A percentile compares a stretch with the other conserved stretches of the same genome.
Evolutionary conservation across 1,284 basidiomycete species (phyloP).

Genomic region (Pseudozyma sp.): DNA sequence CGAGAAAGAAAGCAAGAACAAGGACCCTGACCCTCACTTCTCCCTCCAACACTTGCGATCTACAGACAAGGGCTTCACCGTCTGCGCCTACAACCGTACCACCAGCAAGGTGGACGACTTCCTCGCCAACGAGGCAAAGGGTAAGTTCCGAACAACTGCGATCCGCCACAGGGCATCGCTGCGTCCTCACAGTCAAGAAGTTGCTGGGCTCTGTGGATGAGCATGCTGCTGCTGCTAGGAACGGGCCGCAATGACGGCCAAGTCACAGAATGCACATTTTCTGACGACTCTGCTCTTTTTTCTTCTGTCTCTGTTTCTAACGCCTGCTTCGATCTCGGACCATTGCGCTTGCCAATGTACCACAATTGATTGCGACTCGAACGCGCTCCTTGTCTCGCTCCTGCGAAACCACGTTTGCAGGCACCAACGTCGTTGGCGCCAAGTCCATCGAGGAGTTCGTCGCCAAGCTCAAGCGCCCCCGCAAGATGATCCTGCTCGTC

Average conservation of each 20-base stretch:
- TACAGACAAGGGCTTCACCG: conserved; percentile 93
- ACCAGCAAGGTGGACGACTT: conserved; percentile 95
- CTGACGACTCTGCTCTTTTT: conserved; percentile 67
- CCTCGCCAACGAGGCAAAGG: conserved; percentile 96
- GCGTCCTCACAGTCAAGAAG: no score
- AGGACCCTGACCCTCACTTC: not conserved
- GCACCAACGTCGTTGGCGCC: conserved; percentile 93
- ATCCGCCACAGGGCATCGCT: not conserved
- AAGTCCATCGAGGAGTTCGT: conserved; percentile 89
- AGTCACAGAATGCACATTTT: no score
- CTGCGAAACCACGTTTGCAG: conserved; percentile 64
- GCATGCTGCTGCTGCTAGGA: no score
- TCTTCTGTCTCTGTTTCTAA: not conserved
- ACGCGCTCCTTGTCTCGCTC: not conserved
- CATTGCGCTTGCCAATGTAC: no score
- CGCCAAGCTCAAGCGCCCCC: conserved; percentile 73
- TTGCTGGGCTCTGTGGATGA: no score
- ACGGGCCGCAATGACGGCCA: no score
- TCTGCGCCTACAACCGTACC: conserved; percentile 97
- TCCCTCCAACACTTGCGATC: not conserved
- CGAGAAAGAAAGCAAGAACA: not conserved
- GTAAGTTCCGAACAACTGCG: conserved; percentile 71
- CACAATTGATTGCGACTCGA: no score
- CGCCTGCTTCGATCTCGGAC: not conserved
- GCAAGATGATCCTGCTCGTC: conserved; percentile 94